phyloP scores from a whole-genome alignment of 2,329 filamentous ascomycete genomes.

The Colletotrichum navitas region DNA sequence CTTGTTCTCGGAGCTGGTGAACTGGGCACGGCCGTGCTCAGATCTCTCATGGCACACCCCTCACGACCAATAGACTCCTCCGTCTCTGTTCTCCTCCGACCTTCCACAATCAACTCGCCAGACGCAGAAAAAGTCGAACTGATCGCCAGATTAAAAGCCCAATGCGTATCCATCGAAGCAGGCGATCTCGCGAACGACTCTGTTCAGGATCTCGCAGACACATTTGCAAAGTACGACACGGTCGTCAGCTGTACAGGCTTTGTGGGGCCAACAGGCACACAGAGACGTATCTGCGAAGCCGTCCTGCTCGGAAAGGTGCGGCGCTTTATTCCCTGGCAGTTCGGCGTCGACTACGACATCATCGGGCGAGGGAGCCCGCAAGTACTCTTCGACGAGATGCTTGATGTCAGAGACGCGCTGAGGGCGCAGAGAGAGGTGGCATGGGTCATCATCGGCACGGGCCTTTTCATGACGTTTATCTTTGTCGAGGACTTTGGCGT shows the following conservation, averaged over 20 bases:
- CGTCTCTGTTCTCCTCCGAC: conserved; percentile 68
- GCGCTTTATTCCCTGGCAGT: conserved; percentile 79
- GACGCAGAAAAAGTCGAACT: conserved; percentile 53
- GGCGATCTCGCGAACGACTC: conserved; percentile 59
- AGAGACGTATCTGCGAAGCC: conserved; percentile 69
- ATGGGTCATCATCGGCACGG: conserved; percentile 77
- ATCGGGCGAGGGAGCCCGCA: conserved; percentile 71
- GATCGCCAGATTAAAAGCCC: conserved; percentile 51
- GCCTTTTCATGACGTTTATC: conserved; percentile 78
- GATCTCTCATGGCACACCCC: conserved; percentile 62
- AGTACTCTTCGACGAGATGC: conserved; percentile 77
- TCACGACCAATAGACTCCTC: conserved; percentile 49
- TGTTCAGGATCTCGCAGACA: conserved; percentile 52
- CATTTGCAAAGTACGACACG: conserved; percentile 62
- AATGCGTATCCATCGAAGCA: conserved; percentile 56
- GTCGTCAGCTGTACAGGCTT: conserved; percentile 75
- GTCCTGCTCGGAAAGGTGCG: conserved; percentile 62
- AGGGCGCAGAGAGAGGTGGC: conserved; percentile 59
- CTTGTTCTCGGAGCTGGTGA: conserved; percentile 77
- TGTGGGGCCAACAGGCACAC: conserved; percentile 64
- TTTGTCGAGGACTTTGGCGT: conserved; percentile 74
- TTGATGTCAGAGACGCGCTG: conserved; percentile 67
- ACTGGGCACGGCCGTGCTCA: conserved; percentile 69
- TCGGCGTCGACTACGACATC: conserved; percentile 77
- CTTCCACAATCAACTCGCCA: conserved; percentile 57